Evolutionary conservation across 345 rosid genomes (phyloP), one percentile per base, ranked within the genome.

Genomic region (Eucalyptus caleyi): DNA sequence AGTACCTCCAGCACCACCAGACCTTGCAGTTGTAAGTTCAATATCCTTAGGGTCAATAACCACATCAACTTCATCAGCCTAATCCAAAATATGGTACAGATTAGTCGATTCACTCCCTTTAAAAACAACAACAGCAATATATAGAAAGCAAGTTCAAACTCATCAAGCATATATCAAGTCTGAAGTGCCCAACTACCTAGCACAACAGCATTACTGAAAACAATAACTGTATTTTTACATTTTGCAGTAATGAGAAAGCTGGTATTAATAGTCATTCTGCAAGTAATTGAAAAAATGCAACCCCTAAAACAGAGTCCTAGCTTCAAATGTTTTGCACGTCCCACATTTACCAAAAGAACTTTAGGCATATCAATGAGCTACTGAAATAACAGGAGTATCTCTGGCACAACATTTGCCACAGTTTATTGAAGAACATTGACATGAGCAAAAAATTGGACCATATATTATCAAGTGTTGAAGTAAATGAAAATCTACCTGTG

Each of bases 1-100:
- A 90, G 91, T 93, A 97, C 98, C 99, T 95, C 99, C 99, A 92
- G 98, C 98, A 44, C 99, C 99, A 86, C 99, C 99, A 82, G 99
- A 94, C 94, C 99, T 95, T 87, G 99, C 97, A 62, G 99, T 94
- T 86, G 99, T 95, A 89, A 98, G 98, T 93, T 97, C 99, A 92
- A 95, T 95, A 86, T 97, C 99, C 90, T 96, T 95, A 56, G 99
- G 98, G 86, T 97, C 99, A 92, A 97, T 97, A 90, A 93, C 98
- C 87, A 97, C 97, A 90, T 97, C 98, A 80, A 97, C 99, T 93
- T 97, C 99, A 94, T 97, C 99, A 89, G 93, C 99, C 99, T 97
- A 91, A 88, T 87, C 86, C 86, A 89, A 42, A 18, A 53, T 53
- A 40, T 77, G 47, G 47, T 77, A 40, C 47, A 11, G 27, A 42